phyloP scores from a whole-genome alignment of 352 stramenopile species.

The Phytopythium vexans region DNA sequence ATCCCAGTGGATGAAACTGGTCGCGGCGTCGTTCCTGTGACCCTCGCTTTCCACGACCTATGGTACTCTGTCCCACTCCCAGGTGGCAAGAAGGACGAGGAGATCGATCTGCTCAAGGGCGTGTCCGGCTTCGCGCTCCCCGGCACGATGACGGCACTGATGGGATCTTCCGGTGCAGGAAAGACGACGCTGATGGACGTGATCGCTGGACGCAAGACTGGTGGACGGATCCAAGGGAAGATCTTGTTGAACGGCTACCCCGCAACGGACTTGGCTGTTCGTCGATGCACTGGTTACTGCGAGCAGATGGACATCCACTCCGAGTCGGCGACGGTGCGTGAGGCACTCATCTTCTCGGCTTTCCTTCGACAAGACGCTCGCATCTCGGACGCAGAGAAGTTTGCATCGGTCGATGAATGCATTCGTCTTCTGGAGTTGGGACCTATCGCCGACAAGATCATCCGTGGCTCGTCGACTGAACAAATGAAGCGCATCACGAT shows the following conservation, averaged over 20 bases:
- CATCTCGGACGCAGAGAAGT: conserved; percentile 24
- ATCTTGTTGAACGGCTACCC: conserved; percentile 85
- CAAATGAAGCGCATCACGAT: conserved; percentile 50
- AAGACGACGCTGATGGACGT: conserved; percentile 89
- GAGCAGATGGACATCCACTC: conserved; percentile 91
- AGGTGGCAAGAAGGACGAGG: conserved; percentile 15
- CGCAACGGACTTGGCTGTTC: conserved; percentile 25
- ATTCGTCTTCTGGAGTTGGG: conserved; percentile 24
- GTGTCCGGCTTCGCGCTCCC: conserved; percentile 40
- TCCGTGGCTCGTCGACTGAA: conserved; percentile 32
- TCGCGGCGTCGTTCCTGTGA: conserved; percentile 25
- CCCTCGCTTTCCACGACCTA: conserved; percentile 33
- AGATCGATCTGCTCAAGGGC: conserved; percentile 37
- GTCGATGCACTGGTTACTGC: conserved; percentile 45
- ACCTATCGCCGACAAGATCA: conserved; percentile 21
- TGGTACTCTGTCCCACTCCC: conserved; percentile 36
- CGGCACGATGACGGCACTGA: conserved; percentile 45
- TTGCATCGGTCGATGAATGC: conserved; percentile 26
- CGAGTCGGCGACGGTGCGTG: conserved; percentile 77
- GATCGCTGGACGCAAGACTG: conserved; percentile 85
- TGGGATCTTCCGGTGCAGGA: conserved; percentile 58
- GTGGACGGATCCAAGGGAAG: conserved; percentile 74
- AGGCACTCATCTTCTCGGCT: conserved; percentile 86
- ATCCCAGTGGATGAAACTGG: conserved; percentile 10
- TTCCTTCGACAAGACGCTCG: conserved; percentile 50